A percentile compares a stretch with the other conserved stretches of the same genome.
phyloP scores from a whole-genome alignment of 2,329 filamentous ascomycete species.

The Scedosporium aurantiacum region DNA sequence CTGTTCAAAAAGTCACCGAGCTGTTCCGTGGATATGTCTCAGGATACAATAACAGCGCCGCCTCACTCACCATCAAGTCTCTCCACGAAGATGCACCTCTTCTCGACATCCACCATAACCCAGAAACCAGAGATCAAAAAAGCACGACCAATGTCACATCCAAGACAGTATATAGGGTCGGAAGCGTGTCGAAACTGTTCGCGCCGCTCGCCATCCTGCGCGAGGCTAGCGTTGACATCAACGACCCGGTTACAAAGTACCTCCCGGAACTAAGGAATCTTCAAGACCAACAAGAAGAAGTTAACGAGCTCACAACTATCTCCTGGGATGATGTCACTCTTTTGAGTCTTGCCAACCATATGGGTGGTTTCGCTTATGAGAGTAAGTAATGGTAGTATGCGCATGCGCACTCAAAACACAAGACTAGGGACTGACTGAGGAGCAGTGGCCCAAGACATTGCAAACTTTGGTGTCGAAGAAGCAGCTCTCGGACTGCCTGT shows the following conservation, averaged over 20 bases:
- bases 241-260: constrained; percentile 33
- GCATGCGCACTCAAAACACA: too few species aligned
- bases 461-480: background rate
- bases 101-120: constrained; percentile 30
- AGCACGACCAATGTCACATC: constrained; percentile 13
- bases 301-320: constrained; percentile 15
- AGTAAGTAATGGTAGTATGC: background rate
- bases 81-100: constrained; percentile 26
- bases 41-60: constrained; percentile 20
- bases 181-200: constrained; percentile 23
- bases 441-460: background rate
- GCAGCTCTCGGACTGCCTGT: background rate
- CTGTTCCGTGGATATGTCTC: constrained; percentile 11
- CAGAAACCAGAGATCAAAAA: constrained; percentile 8
- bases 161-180: constrained; percentile 23
- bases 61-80: constrained; percentile 29
- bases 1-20: constrained; percentile 9
- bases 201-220: constrained; percentile 21
- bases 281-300: constrained; percentile 15
- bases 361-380: constrained; percentile 13
- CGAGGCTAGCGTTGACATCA: constrained; percentile 19
- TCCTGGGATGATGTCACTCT: constrained; percentile 22
- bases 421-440: background rate
- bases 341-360: constrained; percentile 25
- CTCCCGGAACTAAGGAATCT: constrained; percentile 25